Evolutionary conservation across 129 eudicot species (phyloP), one percentile per base, ranked within the genome.

Genomic region (Rutidosis leptorrhynchoides): DNA sequence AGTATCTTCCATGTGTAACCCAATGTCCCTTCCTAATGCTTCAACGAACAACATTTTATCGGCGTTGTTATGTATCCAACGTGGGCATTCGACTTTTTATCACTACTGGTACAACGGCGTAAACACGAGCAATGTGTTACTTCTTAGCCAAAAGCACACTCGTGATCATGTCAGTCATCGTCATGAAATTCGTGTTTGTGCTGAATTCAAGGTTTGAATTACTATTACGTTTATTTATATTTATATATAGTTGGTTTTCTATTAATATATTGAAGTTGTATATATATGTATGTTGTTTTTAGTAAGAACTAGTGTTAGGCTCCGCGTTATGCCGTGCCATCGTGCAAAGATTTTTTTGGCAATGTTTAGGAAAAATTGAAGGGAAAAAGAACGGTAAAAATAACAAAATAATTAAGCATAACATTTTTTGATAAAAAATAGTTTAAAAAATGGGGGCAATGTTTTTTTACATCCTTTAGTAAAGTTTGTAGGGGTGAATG

Each of bases 201-300:
- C 72, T 7, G 72, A 73, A 64, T 65, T 58, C 43, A 73, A 73
- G 78, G 78, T 73, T 58, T 7, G 58, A 26, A 14, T 63, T 54
- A 17, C n/a, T 21, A 23, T 72, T 52, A 29, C 19, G 42, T 28
- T 43, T 15, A 59, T n/a, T n/a, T n/a, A n/a, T n/a, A n/a, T n/a
- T n/a, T n/a, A n/a, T n/a, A n/a, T n/a, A n/a, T 58, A 0, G 6
- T 43, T 58, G 9, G 22, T 7, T 20, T 7, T 20, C 3, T 11
- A 14, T 33, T 1, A 8, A 33, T 33, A 33, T 33, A 8, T 33
- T 33, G 42, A 33, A 7, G 11, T 25, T 15, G n/a, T 65, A 17
- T 65, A n/a, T n/a, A n/a, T n/a, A 26, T n/a, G n/a, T n/a, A n/a
- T 46, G 49, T 19, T 64, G 49, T 6, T 58, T 14, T 15, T 26